Percentiles rank a stretch among this genome's conserved stretches.
These are phyloP conservation scores for Leptomonas seymouri DNA, from an alignment of 208 protist species.

Conservation along the genomic window DNA sequence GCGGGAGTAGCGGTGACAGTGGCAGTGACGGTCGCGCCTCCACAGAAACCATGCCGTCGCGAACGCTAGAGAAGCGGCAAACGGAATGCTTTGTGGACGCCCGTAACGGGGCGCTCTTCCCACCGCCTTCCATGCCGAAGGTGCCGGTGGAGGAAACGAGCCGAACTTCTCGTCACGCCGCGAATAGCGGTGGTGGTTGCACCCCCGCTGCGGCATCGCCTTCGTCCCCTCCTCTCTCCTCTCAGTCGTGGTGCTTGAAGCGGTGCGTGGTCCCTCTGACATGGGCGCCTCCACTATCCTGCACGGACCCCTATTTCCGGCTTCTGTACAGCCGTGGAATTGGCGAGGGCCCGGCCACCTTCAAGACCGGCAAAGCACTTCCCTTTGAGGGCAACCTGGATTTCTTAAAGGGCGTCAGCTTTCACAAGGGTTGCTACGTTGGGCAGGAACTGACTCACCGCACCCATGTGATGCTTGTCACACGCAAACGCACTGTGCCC, in stretches of 20 bases:
- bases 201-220: neutral
- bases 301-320: constrained; percentile 37
- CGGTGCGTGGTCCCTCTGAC: constrained; percentile 18
- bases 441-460: constrained; percentile 96
- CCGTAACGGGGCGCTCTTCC: constrained; percentile 48
- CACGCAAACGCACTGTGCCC: constrained; percentile 92
- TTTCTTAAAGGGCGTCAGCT: constrained; percentile 89
- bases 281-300: constrained; percentile 18
- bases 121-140: constrained; percentile 4
- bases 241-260: constrained; percentile 17
- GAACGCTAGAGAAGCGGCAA: constrained; percentile 17
- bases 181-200: neutral
- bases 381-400: constrained; percentile 95
- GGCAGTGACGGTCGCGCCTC: neutral
- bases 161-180: neutral
- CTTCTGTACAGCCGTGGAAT: constrained; percentile 74
- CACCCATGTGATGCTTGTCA: constrained; percentile 94
- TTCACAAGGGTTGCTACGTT: constrained; percentile 97
- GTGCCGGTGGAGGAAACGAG: neutral
- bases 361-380: constrained; percentile 66
- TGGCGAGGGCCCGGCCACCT: constrained; percentile 82
- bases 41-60: neutral
- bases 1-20: neutral
- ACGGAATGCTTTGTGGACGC: constrained; percentile 68
- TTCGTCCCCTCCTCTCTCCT: neutral